These are phyloP conservation scores for Leucoagaricus sp. DNA, from an alignment of 1,284 basidiomycete species.

Conservation along the genomic window DNA sequence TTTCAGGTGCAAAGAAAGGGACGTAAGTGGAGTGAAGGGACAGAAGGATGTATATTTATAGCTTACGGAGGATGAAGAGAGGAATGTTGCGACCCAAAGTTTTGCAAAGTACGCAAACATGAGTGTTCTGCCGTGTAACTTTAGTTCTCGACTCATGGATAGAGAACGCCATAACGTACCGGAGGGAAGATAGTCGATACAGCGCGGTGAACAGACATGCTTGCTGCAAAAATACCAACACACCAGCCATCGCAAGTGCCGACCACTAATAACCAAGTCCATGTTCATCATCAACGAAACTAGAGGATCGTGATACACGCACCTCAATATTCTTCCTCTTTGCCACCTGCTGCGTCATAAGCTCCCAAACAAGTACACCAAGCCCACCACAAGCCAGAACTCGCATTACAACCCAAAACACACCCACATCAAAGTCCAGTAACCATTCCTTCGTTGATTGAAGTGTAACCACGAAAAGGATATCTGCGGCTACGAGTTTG, in stretches of 20 bases:
- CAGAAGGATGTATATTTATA: not conserved
- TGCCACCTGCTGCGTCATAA: conserved; percentile 48
- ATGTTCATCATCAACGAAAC: conserved; percentile 28
- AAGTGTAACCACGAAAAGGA: conserved; percentile 61
- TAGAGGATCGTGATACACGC: conserved; percentile 23
- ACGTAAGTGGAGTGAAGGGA: not conserved
- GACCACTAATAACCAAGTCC: conserved; percentile 55
- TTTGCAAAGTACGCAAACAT: conserved; percentile 68
- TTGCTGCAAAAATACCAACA: conserved; percentile 68
- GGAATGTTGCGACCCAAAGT: conserved; percentile 58
- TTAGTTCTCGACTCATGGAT: not conserved
- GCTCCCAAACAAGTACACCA: conserved; percentile 60
- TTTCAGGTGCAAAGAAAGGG: conserved; percentile 23
- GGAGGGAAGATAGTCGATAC: conserved; percentile 61
- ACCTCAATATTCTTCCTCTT: conserved; percentile 63
- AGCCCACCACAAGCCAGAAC: conserved; percentile 66
- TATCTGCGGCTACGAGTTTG: conserved; percentile 57
- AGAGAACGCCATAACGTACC: conserved; percentile 42
- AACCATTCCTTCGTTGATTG: conserved; percentile 66
- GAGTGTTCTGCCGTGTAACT: conserved; percentile 48
- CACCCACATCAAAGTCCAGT: conserved; percentile 61
- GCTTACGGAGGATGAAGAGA: conserved; percentile 50
- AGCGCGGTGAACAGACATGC: conserved; percentile 62
- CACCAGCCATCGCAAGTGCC: conserved; percentile 62
- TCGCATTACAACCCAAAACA: conserved; percentile 74